Evolutionary conservation across 371 early-diverging fungal genomes (phyloP).

Genomic region (Ordospora pajunii): DNA sequence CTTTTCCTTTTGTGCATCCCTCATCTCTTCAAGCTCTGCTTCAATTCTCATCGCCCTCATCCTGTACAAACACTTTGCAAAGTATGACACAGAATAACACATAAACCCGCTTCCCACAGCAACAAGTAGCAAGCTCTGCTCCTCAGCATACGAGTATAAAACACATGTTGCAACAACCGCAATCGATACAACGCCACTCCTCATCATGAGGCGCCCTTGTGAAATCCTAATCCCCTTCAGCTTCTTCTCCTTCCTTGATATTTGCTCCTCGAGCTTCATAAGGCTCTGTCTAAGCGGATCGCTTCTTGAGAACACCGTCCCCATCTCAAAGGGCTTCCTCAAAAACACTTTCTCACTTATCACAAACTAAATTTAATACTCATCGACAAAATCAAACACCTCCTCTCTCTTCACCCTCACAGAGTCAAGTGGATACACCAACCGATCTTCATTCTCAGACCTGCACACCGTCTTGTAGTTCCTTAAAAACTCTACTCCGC

Average conservation of each 20-base stretch:
- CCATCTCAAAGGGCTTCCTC: slow-evolving; percentile 31
- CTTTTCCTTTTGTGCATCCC: slow-evolving; percentile 35
- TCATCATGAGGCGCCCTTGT: background rate
- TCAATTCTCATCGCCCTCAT: slow-evolving; percentile 11
- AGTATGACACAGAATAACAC: background rate
- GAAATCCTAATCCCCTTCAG: slow-evolving; percentile 1
- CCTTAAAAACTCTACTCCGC: slow-evolving; percentile 25
- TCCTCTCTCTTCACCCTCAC: slow-evolving; percentile 42
- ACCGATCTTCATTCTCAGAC: slow-evolving; percentile 23
- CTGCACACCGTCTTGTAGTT: slow-evolving; percentile 47
- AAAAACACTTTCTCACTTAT: slow-evolving; percentile 1
- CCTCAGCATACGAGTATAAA: background rate
- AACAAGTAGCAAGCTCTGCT: background rate
- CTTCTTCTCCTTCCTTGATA: slow-evolving; percentile 16
- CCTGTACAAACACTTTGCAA: background rate
- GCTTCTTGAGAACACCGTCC: slow-evolving; percentile 45
- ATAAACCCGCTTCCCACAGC: background rate
- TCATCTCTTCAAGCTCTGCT: slow-evolving; percentile 26
- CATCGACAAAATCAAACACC: slow-evolving; percentile 45
- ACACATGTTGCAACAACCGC: slow-evolving; percentile 11
- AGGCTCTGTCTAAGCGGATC: slow-evolving; percentile 32
- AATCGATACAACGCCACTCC: background rate
- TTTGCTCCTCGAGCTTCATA: slow-evolving; percentile 36
- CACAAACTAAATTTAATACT: slow-evolving; percentile 18
- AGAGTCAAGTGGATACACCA: slow-evolving; percentile 25